These are phyloP conservation scores for Cyclanthera cordifolia DNA, from an alignment of 306 rosid genomes.

Conservation along the genomic window DNA sequence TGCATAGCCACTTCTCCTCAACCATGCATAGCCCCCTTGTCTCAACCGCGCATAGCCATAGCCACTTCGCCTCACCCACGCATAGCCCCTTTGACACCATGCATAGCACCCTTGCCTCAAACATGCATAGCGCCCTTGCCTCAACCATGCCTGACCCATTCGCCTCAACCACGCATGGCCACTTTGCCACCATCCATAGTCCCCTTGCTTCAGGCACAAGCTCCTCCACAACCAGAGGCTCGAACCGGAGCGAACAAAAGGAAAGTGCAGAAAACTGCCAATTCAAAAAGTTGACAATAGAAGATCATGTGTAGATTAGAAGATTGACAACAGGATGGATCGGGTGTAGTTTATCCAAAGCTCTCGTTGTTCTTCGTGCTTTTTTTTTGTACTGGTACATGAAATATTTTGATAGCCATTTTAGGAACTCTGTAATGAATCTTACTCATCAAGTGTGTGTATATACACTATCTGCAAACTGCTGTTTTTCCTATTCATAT, in stretches of 20 bases:
- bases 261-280: slow-evolving; percentile 16
- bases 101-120: too few relatives aligned
- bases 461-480: not conserved
- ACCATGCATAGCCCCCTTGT: too few relatives aligned
- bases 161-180: too few relatives aligned
- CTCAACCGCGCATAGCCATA: too few relatives aligned
- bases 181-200: too few relatives aligned
- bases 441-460: not conserved
- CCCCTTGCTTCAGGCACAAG: too few relatives aligned
- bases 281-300: slow-evolving; percentile 22
- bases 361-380: not conserved
- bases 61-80: too few relatives aligned
- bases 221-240: not conserved
- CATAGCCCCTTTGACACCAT: too few relatives aligned
- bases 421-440: not conserved
- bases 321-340: not conserved
- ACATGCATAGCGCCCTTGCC: too few relatives aligned
- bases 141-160: too few relatives aligned
- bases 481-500: not conserved
- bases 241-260: slow-evolving; percentile 9
- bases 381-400: not conserved
- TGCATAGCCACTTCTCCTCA: too few relatives aligned
- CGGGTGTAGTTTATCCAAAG: not conserved
- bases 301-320: too few relatives aligned
- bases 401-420: not conserved